Evolutionary conservation across 129 eudicot genomes (phyloP), one percentile per base, ranked within the genome.

Genomic region (Flaveria ramosissima): DNA sequence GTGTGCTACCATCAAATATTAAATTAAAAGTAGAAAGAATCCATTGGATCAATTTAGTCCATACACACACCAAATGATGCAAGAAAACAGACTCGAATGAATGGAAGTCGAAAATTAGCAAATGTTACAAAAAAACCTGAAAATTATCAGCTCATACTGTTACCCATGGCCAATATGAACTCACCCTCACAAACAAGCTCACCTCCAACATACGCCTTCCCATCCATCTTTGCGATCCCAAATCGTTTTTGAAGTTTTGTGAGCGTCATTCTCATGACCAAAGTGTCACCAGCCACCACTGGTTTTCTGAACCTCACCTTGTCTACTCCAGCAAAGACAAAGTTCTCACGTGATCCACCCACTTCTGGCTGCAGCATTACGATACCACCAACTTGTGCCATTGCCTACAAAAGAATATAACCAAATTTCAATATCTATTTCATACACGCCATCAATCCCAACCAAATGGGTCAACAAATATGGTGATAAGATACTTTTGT

Each of bases 321-420:
- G 85, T 94, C 97, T 6, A 94, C 84, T 72, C 98, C 98, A 64
- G 97, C 98, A 76, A 94, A 94, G 85, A 94, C 92, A 85, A 94
- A 94, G 75, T 81, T 94, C 11, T 91, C 92, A 23, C 90, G 88
- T 3, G 96, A 89, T 9, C 97, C 98, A 2, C 98, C 98, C 52
- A 94, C 98, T 83, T 94, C 98, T 15, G 98, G 98, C 81, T 83
- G 90, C 83, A 94, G 86, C 98, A 94, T 94, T 32, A 94, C 93
- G 64, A 94, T n/a, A 47, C 98, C 98, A 47, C 98, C 98, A 72
- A 94, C 98, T 79, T 94, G 98, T 57, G 98, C 98, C 98, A 94
- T 85, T 79, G 98, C 98, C 98, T 94, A 74, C 43, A 78, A 73
- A 69, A 26, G 70, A 60, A 82, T 45, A 72, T 21, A 69, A 36